Evolutionary conservation across 73 alveolate species (phyloP).

Genomic region (Paramecium bursaria): DNA sequence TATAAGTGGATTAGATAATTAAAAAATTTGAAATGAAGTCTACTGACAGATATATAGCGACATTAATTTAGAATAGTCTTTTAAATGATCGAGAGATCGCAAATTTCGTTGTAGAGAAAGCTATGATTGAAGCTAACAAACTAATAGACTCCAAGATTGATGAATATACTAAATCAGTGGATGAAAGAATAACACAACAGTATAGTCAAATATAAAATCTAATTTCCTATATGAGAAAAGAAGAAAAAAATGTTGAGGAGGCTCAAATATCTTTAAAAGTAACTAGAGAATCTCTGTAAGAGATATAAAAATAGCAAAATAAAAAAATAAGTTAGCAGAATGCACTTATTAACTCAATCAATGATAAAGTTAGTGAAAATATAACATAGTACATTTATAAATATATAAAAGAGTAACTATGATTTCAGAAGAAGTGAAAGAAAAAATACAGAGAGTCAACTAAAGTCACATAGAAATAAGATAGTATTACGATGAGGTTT

Average conservation of each 20-base stretch:
- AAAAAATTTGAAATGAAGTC: conserved; percentile 55
- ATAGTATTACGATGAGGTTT: no score
- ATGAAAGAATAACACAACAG: conserved; percentile 31
- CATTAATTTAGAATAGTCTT: conserved; percentile 1
- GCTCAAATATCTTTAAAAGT: not conserved
- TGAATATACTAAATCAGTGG: not conserved
- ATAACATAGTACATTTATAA: conserved; percentile 8
- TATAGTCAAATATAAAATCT: not conserved
- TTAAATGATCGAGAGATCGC: not conserved
- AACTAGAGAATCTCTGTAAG: not conserved
- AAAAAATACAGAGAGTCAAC: not conserved
- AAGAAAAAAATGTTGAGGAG: not conserved
- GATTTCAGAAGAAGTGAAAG: not conserved
- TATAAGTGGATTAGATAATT: no score
- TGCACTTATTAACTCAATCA: not conserved
- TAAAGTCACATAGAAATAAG: no score
- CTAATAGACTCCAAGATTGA: not conserved
- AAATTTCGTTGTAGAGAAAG: conserved; percentile 27
- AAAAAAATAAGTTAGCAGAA: conserved; percentile 23
- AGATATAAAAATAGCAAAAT: not conserved
- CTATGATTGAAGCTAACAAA: not conserved
- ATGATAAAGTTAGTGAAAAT: not conserved
- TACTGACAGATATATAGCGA: conserved; percentile 51
- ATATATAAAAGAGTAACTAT: not conserved
- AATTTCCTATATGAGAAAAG: conserved; percentile 1